Evolutionary conservation across 1,284 basidiomycete species (phyloP).

Genomic region (Pseudozyma tsukubaensis): DNA sequence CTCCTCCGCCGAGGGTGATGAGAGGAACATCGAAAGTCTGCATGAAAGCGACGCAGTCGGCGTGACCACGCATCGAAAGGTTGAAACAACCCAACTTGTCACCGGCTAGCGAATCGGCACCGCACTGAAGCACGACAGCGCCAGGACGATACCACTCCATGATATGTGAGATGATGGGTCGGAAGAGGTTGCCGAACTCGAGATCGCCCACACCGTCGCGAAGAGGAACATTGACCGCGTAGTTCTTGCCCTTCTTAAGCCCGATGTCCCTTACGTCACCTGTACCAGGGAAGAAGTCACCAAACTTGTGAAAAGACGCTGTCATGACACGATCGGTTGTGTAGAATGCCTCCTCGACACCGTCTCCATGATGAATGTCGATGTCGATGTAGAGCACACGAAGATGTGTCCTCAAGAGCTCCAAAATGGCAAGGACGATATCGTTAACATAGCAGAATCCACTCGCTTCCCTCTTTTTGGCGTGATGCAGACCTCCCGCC

Average conservation of each 20-base stretch:
- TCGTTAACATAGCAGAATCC: conserved; percentile 99
- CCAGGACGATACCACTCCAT: conserved; percentile 90
- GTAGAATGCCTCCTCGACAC: conserved; percentile 98
- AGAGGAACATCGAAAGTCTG: conserved; percentile 86
- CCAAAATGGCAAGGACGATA: conserved; percentile 67
- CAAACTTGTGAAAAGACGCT: conserved; percentile 89
- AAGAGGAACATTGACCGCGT: conserved; percentile 91
- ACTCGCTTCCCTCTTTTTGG: conserved; percentile 94
- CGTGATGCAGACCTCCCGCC: conserved; percentile 97
- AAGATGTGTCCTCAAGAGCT: conserved; percentile 73
- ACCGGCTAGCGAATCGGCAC: conserved; percentile 92
- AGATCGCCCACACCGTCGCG: conserved; percentile 91
- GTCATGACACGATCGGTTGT: conserved; percentile 97
- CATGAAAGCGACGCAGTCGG: conserved; percentile 88
- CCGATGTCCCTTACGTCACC: conserved; percentile 78
- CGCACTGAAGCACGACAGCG: conserved; percentile 92
- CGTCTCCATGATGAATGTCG: conserved; percentile 97
- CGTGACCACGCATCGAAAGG: conserved; percentile 90
- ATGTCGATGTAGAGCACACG: conserved; percentile 98
- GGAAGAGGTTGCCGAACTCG: conserved; percentile 76
- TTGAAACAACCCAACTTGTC: conserved; percentile 98
- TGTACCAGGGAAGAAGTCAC: conserved; percentile 96
- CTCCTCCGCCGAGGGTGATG: conserved; percentile 92
- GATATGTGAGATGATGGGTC: conserved; percentile 79
- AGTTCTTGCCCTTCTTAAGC: conserved; percentile 85